Evolutionary conservation across 805 yeast species (phyloP).

Genomic region (Yarrowia sp.): DNA sequence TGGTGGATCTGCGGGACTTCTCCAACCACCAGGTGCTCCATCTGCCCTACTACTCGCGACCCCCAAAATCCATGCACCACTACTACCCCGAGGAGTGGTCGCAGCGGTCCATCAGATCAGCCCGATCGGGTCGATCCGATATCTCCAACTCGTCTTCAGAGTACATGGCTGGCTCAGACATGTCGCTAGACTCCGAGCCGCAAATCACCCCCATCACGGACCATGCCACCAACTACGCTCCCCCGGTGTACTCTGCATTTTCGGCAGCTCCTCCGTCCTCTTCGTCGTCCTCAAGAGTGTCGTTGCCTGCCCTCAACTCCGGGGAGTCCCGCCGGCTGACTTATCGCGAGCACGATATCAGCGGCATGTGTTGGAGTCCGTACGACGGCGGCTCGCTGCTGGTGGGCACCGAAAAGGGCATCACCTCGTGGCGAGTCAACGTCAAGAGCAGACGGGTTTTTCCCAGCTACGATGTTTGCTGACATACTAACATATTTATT

Average conservation of each 20-base stretch:
- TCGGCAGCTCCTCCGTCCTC: slow-evolving; percentile 5
- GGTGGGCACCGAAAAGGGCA: slow-evolving; percentile 71
- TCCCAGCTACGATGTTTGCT: slow-evolving; percentile 45
- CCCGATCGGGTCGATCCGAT: slow-evolving; percentile 50
- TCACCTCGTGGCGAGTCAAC: slow-evolving; percentile 73
- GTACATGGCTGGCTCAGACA: slow-evolving; percentile 37
- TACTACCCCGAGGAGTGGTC: slow-evolving; percentile 32
- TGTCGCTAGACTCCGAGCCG: slow-evolving; percentile 36
- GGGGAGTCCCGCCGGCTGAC: slow-evolving; percentile 13
- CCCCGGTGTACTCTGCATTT: slow-evolving; percentile 25
- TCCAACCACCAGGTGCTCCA: slow-evolving; percentile 74
- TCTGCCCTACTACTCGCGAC: slow-evolving; percentile 44
- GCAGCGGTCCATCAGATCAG: slow-evolving; percentile 19
- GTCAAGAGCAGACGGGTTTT: slow-evolving; percentile 45
- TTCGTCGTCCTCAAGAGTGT: slow-evolving; percentile 28
- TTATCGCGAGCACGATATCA: slow-evolving; percentile 56
- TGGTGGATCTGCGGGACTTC: slow-evolving; percentile 78
- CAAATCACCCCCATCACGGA: slow-evolving; percentile 33
- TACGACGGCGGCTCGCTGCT: slow-evolving; percentile 60
- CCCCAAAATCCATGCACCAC: slow-evolving; percentile 35
- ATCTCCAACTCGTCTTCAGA: slow-evolving; percentile 32
- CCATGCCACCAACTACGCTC: slow-evolving; percentile 25
- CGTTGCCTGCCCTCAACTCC: slow-evolving; percentile 20
- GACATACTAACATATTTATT: slow-evolving; percentile 24
- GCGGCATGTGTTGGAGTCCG: slow-evolving; percentile 67